Evolutionary conservation across 2,329 filamentous ascomycete species (phyloP).

Genomic region (Colletotrichum graminicola): DNA sequence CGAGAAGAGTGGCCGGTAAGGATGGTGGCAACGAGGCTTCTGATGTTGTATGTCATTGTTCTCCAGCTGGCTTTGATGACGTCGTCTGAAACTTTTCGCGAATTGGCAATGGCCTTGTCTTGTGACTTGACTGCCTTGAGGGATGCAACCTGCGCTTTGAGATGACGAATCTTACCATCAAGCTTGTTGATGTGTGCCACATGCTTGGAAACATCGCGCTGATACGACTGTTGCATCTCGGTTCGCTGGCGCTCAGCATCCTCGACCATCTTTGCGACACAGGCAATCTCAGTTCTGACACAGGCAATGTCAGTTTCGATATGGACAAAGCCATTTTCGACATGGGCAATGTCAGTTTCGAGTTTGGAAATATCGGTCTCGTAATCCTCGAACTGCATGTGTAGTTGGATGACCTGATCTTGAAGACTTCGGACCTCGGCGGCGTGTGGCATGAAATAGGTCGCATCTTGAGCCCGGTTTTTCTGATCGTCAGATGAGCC

Average conservation of each 20-base stretch:
- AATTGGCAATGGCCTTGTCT: slow-evolving; percentile 1
- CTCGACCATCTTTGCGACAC: background rate
- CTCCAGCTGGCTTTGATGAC: background rate
- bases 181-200: accelerated
- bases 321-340: too few relatives aligned
- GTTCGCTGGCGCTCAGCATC: background rate
- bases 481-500: background rate
- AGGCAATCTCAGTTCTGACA: background rate
- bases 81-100: slow-evolving; percentile 16
- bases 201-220: background rate
- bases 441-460: background rate
- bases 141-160: background rate
- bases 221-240: background rate
- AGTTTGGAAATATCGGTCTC: background rate
- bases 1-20: background rate
- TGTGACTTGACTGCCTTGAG: background rate
- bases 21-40: background rate
- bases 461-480: background rate
- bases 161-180: too few relatives aligned
- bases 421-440: background rate
- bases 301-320: background rate
- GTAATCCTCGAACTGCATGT: background rate
- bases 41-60: slow-evolving; percentile 13
- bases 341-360: background rate
- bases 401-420: background rate